A percentile compares a stretch with the other conserved stretches of the same genome.
Conservation (phyloP, 352 stramenopile genomes). For the Pythium scleroteichum region DNA sequence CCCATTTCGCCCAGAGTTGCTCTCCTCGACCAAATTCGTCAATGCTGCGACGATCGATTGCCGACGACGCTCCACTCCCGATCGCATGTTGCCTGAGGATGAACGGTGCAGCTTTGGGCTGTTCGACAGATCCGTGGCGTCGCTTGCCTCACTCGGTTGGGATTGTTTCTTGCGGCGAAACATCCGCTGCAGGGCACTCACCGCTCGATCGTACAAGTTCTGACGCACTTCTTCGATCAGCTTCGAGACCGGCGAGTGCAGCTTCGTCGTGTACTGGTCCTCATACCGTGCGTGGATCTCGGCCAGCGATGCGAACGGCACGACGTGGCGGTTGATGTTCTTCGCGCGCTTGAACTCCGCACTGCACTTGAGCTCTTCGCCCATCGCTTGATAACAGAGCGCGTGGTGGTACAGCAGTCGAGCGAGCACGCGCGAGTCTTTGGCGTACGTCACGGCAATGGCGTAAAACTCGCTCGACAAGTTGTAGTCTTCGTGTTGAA, state of each 20-base stretch:
- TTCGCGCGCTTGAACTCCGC: constrained; percentile 68
- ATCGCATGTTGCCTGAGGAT: background rate
- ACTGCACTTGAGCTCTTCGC: constrained; percentile 47
- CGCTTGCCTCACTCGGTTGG: background rate
- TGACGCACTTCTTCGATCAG: constrained; percentile 62
- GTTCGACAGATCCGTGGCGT: background rate
- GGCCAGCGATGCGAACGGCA: constrained; percentile 38
- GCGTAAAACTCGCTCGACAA: constrained; percentile 65
- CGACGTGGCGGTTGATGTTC: constrained; percentile 64
- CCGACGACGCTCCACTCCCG: background rate
- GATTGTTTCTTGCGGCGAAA: constrained; percentile 48
- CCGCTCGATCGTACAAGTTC: constrained; percentile 59
- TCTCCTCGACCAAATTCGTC: constrained; percentile 11
- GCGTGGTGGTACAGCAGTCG: constrained; percentile 57
- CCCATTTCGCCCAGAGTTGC: background rate
- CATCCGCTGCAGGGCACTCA: constrained; percentile 60
- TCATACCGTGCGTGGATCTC: constrained; percentile 51
- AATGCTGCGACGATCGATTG: constrained; percentile 14
- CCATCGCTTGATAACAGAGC: constrained; percentile 54
- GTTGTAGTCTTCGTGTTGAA: constrained; percentile 62
- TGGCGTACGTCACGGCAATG: constrained; percentile 59
- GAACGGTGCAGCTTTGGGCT: background rate
- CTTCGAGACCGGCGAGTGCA: constrained; percentile 44
- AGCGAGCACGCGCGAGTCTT: constrained; percentile 57
- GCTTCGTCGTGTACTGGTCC: constrained; percentile 44